Percentiles rank a stretch among this genome's conserved stretches.
Evolutionary conservation across 768 basidiomycete genomes (phyloP).

Genomic region (Leccinum pellstonianum): DNA sequence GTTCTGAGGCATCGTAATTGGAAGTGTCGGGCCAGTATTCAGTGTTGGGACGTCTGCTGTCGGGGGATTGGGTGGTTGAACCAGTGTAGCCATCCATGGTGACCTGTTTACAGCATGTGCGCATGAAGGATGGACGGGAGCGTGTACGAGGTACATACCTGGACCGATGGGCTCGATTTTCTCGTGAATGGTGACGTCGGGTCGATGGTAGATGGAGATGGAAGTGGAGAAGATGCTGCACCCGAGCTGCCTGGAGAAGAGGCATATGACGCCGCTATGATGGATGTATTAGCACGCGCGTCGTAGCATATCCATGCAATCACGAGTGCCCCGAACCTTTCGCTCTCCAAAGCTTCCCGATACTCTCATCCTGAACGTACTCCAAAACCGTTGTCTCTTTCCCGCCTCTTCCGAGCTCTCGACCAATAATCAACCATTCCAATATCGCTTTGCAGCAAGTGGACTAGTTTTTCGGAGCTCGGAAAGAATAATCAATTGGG

Average conservation of each 20-base stretch:
- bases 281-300: neutral
- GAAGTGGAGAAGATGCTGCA: conserved; percentile 6
- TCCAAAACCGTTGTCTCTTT: conserved; percentile 36
- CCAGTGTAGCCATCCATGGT: too few relatives aligned
- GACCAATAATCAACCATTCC: conserved; percentile 76
- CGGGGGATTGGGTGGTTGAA: too few relatives aligned
- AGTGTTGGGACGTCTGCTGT: too few relatives aligned
- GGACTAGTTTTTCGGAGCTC: conserved; percentile 23
- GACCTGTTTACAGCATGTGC: too few relatives aligned
- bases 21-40: too few relatives aligned
- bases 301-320: neutral
- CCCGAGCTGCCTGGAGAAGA: conserved; percentile 27
- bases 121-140: too few relatives aligned
- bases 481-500: conserved; percentile 26
- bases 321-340: conserved; percentile 46
- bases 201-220: conserved; percentile 2
- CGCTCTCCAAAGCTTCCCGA: conserved; percentile 66
- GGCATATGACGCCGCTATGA: conserved; percentile 52
- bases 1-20: too few relatives aligned
- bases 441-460: conserved; percentile 67
- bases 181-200: neutral
- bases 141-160: too few relatives aligned
- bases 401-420: conserved; percentile 37
- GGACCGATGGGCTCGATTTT: too few relatives aligned
- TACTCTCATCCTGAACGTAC: conserved; percentile 48